phyloP scores from a whole-genome alignment of 306 rosid species.

The Mimosa pudica region DNA sequence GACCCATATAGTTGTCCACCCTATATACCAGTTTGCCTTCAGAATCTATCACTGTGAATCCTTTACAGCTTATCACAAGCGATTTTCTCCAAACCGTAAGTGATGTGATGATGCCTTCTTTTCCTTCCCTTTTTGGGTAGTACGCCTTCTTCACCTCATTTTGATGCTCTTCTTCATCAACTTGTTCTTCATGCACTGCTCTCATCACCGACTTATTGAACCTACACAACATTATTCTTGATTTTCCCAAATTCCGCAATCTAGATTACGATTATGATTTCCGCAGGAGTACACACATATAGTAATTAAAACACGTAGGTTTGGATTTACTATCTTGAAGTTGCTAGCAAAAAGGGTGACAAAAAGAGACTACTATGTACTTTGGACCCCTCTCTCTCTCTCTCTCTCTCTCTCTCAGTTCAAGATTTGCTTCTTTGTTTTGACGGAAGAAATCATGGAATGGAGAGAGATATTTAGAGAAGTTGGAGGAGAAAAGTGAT shows the following conservation, averaged over 20 bases:
- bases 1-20: constrained; percentile 68
- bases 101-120: not conserved
- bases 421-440: no score
- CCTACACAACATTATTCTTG: constrained; percentile 50
- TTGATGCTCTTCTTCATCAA: not conserved
- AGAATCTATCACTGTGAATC: constrained; percentile 79
- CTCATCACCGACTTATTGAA: constrained; percentile 53
- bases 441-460: no score
- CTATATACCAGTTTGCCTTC: constrained; percentile 68
- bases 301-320: not conserved
- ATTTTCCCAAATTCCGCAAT: constrained; percentile 5
- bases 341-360: constrained; percentile 10
- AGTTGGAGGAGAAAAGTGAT: no score
- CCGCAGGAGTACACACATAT: not conserved
- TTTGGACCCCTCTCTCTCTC: no score
- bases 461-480: no score
- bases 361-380: not conserved
- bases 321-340: no score
- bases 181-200: constrained; percentile 66
- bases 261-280: not conserved
- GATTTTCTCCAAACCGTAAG: constrained; percentile 92
- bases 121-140: constrained; percentile 16
- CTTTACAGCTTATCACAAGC: constrained; percentile 64
- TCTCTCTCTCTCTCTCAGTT: no score
- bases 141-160: constrained; percentile 28